Conservation (phyloP, 1,284 basidiomycete species). For the Trametes pubescens region DNA sequence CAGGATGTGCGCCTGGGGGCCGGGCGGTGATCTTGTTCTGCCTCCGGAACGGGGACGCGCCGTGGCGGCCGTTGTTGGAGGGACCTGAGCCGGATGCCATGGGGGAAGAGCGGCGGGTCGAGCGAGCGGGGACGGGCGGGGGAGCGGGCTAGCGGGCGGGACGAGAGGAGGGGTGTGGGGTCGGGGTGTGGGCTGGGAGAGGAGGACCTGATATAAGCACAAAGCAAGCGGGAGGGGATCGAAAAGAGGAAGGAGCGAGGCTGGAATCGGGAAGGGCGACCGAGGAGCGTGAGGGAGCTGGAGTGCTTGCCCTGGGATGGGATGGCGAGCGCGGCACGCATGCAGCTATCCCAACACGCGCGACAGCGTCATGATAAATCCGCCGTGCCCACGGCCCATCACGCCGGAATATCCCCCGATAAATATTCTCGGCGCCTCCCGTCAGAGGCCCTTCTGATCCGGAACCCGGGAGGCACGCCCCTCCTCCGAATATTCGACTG, state of each 20-base stretch:
- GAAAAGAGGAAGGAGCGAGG: constrained; percentile 12
- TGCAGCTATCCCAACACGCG: background rate
- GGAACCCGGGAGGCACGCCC: constrained; percentile 21
- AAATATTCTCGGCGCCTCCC: background rate
- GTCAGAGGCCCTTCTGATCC: constrained; percentile 31
- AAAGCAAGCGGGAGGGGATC: background rate
- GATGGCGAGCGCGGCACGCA: background rate
- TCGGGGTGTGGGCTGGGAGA: constrained; percentile 15
- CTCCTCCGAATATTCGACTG: background rate
- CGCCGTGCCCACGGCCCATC: constrained; percentile 8
- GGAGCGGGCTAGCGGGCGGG: constrained; percentile 20
- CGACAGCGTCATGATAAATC: background rate
- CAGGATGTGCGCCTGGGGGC: constrained; percentile 28
- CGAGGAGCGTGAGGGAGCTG: background rate
- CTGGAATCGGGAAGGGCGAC: constrained; percentile 3
- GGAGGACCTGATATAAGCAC: constrained; percentile 31
- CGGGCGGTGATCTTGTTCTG: constrained; percentile 36
- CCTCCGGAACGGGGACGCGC: constrained; percentile 41
- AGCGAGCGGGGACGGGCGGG: constrained; percentile 27
- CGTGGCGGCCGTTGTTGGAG: constrained; percentile 38
- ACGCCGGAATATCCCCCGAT: constrained; percentile 6
- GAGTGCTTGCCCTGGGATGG: background rate
- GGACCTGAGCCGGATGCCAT: constrained; percentile 46
- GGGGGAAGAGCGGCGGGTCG: constrained; percentile 16
- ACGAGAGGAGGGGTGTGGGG: constrained; percentile 30